Conservation (phyloP, 179 eudicot species). For the Patellifolia procumbens region DNA sequence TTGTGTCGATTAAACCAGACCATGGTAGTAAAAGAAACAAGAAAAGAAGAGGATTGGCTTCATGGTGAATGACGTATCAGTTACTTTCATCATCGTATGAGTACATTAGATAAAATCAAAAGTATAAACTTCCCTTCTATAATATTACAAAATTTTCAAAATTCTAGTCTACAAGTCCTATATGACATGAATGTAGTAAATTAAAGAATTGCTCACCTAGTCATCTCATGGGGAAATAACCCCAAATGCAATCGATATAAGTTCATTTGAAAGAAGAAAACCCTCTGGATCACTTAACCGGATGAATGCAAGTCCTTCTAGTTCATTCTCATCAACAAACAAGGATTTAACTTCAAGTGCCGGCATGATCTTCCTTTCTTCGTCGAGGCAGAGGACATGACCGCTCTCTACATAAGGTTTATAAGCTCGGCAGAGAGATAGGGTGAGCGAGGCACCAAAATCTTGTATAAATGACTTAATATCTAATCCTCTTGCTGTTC, state of each 20-base stretch:
- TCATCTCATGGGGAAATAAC: slow-evolving; percentile 61
- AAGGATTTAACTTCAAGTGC: slow-evolving; percentile 43
- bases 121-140: background rate
- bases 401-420: slow-evolving; percentile 74
- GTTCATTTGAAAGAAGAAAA: slow-evolving; percentile 83
- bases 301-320: slow-evolving; percentile 47
- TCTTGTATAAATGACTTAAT: slow-evolving; percentile 50
- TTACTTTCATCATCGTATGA: background rate
- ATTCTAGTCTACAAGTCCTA: background rate
- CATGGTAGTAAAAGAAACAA: background rate
- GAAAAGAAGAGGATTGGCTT: too few relatives aligned
- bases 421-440: slow-evolving; percentile 55
- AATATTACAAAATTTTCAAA: background rate
- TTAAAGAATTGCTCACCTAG: background rate
- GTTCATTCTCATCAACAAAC: slow-evolving; percentile 32
- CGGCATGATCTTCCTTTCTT: slow-evolving; percentile 46
- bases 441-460: slow-evolving; percentile 56
- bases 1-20: background rate
- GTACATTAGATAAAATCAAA: background rate
- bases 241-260: slow-evolving; percentile 78
- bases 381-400: slow-evolving; percentile 66
- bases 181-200: background rate
- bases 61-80: background rate
- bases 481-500: slow-evolving; percentile 80
- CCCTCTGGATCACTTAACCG: slow-evolving; percentile 96